phyloP scores from a whole-genome alignment of 2,329 filamentous ascomycete genomes.

The Aspergillus chevalieri region DNA sequence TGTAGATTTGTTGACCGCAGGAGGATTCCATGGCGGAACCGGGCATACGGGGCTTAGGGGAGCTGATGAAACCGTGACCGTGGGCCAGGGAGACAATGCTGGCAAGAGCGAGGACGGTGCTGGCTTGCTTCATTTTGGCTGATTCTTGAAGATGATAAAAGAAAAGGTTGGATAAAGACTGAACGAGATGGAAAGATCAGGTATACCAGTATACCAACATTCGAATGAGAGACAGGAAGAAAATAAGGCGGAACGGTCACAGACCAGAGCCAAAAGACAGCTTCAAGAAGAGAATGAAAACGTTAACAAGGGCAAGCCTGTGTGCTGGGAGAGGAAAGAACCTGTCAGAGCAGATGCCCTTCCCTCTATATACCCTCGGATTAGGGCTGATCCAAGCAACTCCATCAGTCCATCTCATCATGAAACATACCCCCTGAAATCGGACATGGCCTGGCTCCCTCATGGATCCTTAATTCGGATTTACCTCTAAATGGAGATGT shows the following conservation, averaged over 20 bases:
- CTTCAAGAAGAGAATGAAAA: slow-evolving; percentile 14
- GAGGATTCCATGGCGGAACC: slow-evolving; percentile 47
- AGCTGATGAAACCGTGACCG: slow-evolving; percentile 50
- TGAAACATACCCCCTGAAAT: slow-evolving; percentile 9
- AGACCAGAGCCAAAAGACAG: slow-evolving; percentile 7
- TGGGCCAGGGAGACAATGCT: slow-evolving; percentile 43
- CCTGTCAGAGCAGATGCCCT: neutral
- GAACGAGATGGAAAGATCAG: slow-evolving; percentile 10
- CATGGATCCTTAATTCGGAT: slow-evolving; percentile 1
- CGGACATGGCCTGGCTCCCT: neutral
- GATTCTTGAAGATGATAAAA: neutral
- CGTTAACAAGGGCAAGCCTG: slow-evolving; percentile 14
- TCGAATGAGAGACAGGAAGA: slow-evolving; percentile 6
- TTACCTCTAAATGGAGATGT: slow-evolving; percentile 6
- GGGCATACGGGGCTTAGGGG: slow-evolving; percentile 45
- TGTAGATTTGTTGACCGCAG: slow-evolving; percentile 51
- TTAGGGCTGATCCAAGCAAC: neutral
- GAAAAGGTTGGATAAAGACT: neutral
- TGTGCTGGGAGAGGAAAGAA: slow-evolving; percentile 8
- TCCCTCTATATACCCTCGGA: slow-evolving; percentile 12
- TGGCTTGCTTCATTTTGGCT: slow-evolving; percentile 39
- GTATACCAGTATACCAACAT: slow-evolving; percentile 20
- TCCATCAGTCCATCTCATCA: slow-evolving; percentile 2
- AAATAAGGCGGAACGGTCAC: slow-evolving; percentile 17
- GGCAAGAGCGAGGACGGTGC: slow-evolving; percentile 38